Evolutionary conservation across 345 rosid species (phyloP).

Genomic region (Brassica juncea): DNA sequence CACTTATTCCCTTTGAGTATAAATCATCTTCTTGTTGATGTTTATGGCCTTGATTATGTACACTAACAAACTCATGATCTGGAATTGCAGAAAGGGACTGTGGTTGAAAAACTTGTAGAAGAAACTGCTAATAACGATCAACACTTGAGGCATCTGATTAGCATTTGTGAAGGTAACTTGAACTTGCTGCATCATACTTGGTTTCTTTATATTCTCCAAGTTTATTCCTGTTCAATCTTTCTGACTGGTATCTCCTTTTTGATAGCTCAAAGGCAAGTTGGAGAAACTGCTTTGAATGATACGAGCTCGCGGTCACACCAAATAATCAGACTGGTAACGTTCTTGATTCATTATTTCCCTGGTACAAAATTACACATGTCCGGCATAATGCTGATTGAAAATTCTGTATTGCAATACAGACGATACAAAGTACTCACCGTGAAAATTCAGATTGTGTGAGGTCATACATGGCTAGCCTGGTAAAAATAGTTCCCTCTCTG

Average conservation of each 20-base stretch:
- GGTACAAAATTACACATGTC: not conserved
- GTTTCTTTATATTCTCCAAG: conserved; percentile 5
- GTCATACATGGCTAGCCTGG: conserved; percentile 95
- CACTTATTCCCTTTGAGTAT: too few relatives aligned
- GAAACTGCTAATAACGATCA: conserved; percentile 79
- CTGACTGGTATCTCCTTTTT: conserved; percentile 15
- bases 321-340: conserved; percentile 85
- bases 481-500: conserved; percentile 36
- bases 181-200: conserved; percentile 11
- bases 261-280: conserved; percentile 99
- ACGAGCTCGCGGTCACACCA: conserved; percentile 97
- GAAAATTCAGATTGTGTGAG: conserved; percentile 96
- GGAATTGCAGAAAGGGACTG: conserved; percentile 82
- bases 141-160: conserved; percentile 79
- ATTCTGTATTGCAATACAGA: conserved; percentile 53
- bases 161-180: conserved; percentile 86
- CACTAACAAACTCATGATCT: not conserved
- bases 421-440: conserved; percentile 83
- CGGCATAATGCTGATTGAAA: conserved; percentile 25
- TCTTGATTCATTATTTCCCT: conserved; percentile 7
- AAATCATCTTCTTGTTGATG: not conserved
- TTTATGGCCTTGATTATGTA: not conserved
- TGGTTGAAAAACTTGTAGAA: conserved; percentile 94
- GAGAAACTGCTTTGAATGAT: conserved; percentile 97
- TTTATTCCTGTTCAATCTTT: conserved; percentile 2